Percentiles rank a stretch among this genome's conserved stretches.
These are phyloP conservation scores for Amanita pallidorosea DNA, from an alignment of 768 basidiomycete species.

Conservation along the genomic window DNA sequence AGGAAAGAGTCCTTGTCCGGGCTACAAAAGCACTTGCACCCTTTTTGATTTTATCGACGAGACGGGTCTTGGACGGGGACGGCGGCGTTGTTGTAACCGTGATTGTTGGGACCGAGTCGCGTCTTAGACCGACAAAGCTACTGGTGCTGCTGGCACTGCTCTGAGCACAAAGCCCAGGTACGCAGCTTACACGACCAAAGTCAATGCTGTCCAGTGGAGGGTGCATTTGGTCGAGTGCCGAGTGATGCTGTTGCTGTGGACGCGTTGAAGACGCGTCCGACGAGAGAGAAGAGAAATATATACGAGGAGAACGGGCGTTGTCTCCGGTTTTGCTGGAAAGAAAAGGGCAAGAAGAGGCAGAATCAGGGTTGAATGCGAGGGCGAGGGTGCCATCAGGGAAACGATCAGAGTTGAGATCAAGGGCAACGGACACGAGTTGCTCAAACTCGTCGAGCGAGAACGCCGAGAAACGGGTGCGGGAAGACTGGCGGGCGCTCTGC, in stretches of 20 bases:
- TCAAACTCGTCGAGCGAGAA: constrained; percentile 3
- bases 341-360: constrained; percentile 1
- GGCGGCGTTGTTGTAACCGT: not conserved
- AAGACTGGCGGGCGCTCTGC: not conserved
- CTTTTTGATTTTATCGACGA: constrained; percentile 3
- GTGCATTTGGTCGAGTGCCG: not conserved
- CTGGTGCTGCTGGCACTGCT: not conserved
- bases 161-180: not conserved
- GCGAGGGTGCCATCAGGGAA: constrained; percentile 2
- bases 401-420: constrained; percentile 7
- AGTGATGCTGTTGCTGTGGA: not conserved
- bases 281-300: not conserved
- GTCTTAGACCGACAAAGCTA: not conserved
- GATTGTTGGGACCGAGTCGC: not conserved
- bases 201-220: constrained; percentile 1
- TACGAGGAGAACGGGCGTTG: not conserved
- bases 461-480: not conserved
- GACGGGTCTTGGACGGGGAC: not conserved
- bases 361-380: constrained; percentile 2
- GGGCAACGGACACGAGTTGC: constrained; percentile 1
- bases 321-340: not conserved
- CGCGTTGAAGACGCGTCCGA: not conserved
- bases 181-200: constrained; percentile 1
- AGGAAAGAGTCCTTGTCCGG: constrained; percentile 2
- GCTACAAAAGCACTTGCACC: constrained; percentile 2